These are phyloP conservation scores for Ananas comosus DNA, from an alignment of 176 grass and related monocot genomes.

Conservation along the genomic window DNA sequence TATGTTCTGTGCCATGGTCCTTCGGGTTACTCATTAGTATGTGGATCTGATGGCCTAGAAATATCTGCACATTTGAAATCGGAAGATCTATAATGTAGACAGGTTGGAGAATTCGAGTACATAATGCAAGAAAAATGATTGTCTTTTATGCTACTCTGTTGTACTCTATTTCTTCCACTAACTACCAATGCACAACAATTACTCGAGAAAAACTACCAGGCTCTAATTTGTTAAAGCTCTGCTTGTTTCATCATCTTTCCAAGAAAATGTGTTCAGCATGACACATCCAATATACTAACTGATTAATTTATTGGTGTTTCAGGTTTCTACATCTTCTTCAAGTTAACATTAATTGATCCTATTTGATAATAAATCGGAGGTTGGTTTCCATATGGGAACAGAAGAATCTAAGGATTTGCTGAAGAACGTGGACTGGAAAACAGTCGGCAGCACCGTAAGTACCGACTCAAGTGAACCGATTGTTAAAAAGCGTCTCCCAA, in stretches of 20 bases:
- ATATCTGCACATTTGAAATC: no score
- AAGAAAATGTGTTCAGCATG: not conserved
- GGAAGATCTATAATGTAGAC: no score
- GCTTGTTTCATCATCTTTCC: not conserved
- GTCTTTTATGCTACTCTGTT: no score
- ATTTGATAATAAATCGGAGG: constrained; percentile 7
- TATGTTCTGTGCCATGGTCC: no score
- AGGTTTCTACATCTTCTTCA: not conserved
- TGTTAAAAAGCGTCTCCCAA: constrained; percentile 72
- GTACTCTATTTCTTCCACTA: no score
- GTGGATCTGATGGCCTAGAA: no score
- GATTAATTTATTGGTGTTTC: not conserved
- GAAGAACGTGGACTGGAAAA: constrained; percentile 65
- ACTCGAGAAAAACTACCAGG: not conserved
- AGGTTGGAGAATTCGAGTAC: no score
- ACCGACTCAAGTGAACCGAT: constrained; percentile 35
- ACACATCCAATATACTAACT: not conserved
- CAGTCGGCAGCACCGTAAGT: constrained; percentile 32
- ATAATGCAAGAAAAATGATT: no score
- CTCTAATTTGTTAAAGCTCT: not conserved
- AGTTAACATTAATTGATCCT: not conserved
- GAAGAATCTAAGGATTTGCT: constrained; percentile 58
- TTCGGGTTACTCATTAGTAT: no score
- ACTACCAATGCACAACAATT: no score
- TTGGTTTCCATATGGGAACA: constrained; percentile 28